Evolutionary conservation across 257 asterid genomes (phyloP), one percentile per base, ranked within the genome.

Genomic region (Gentiana dahurica): DNA sequence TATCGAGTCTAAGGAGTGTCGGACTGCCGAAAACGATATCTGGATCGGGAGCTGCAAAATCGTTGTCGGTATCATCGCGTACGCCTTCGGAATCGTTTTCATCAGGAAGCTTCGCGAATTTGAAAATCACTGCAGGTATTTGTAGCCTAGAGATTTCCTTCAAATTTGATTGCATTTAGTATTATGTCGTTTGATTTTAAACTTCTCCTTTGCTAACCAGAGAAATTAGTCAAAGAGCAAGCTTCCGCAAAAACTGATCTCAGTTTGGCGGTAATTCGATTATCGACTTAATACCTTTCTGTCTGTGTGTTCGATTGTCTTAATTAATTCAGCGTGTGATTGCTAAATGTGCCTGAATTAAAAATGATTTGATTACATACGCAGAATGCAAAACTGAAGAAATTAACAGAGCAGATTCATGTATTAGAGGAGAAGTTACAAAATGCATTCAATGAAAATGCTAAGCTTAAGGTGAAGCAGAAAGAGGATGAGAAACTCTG

Each of bases 401-500:
- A 79, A 64, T 73, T 77, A 77, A 78, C 75, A 2, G 95, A 85
- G 53, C 90, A 84, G 58, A 71, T 83, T 57, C 81, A 58, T 48
- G 55, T 73, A 13, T 73, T 92, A 57, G 97, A 92, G 79, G 97
- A 85, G 67, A 88, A 92, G 71, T 72, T 92, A 75, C 95, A 81
- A 77, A 78, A 57, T 73, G 94, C 91, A 4, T 75, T 81, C 66
- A 92, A 88, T 57, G 99, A 92, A 73, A 92, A 92, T 71, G 82
- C 91, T 2, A 86, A 79, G 76, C 77, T 83, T 54, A 85, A 80
- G 68, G 95, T 78, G 65, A 88, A 76, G 80, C 95, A 81, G 73
- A 88, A 85, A 74, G 99, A 92, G 71, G 97, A 92, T 62, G 91
- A 81, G 73, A 88, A 85, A 76, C 90, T 85, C n/a, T 88, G 99